Conservation (phyloP, 495 filamentous ascomycete genomes). For the Aspergillus haitiensis region DNA sequence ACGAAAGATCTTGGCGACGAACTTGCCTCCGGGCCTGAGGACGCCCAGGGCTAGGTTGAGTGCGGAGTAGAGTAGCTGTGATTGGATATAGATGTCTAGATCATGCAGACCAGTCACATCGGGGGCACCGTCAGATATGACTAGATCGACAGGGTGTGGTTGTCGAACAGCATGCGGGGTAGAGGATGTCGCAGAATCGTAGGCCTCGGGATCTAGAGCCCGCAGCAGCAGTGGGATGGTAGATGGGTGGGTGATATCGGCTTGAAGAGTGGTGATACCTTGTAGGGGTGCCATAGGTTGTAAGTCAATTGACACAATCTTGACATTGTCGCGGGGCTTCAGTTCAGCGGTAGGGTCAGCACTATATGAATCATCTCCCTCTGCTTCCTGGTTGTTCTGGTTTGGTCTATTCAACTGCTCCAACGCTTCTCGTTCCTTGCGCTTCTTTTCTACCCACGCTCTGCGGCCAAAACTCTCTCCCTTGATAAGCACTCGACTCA, state of each 20-base stretch:
- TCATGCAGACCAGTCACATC: conserved; percentile 97
- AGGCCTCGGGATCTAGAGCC: conserved; percentile 77
- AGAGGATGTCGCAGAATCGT: conserved; percentile 50
- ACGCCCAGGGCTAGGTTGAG: conserved; percentile 90
- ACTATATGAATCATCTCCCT: conserved; percentile 25
- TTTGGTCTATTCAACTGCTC: conserved; percentile 39
- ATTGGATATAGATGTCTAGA: conserved; percentile 96
- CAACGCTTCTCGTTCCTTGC: conserved; percentile 48
- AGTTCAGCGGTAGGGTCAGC: conserved; percentile 35
- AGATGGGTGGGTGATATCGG: conserved; percentile 95
- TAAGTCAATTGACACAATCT: conserved; percentile 92
- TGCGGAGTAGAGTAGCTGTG: conserved; percentile 89
- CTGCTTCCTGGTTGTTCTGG: conserved; percentile 23
- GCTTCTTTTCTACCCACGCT: conserved; percentile 81
- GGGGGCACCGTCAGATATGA: conserved; percentile 91
- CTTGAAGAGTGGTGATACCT: conserved; percentile 85
- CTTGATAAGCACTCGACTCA: conserved; percentile 88
- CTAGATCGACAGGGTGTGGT: conserved; percentile 79
- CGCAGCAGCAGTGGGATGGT: conserved; percentile 85
- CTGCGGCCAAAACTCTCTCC: conserved; percentile 82
- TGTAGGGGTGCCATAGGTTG: conserved; percentile 93
- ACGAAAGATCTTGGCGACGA: conserved; percentile 97
- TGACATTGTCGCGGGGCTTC: conserved; percentile 71
- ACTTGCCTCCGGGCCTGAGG: conserved; percentile 87
- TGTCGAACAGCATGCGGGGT: conserved; percentile 45